Percentiles rank a stretch among this genome's conserved stretches.
Conservation (phyloP, 2,329 filamentous ascomycete genomes). For the Sphaerulina vaccinii region DNA sequence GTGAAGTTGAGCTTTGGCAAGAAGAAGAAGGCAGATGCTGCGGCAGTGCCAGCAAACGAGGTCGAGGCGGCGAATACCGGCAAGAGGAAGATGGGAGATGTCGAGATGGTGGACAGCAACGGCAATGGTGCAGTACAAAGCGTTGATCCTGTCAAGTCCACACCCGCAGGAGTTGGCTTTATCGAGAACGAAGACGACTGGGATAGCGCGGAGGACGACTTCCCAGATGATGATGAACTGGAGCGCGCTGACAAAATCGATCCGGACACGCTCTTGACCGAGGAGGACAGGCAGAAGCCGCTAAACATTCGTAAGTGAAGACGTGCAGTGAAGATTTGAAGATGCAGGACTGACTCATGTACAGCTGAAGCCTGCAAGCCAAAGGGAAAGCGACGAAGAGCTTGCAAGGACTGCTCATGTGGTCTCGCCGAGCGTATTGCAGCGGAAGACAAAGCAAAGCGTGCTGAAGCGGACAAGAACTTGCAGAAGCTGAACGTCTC, state of each 20-base stretch:
- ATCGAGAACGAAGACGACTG: constrained; percentile 64
- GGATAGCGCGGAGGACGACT: constrained; percentile 49
- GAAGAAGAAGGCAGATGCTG: constrained; percentile 54
- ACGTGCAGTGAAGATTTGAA: background rate
- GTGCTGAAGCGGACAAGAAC: constrained; percentile 61
- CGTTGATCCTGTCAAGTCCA: constrained; percentile 33
- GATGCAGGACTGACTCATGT: background rate
- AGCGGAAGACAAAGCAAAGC: constrained; percentile 74
- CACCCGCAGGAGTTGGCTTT: constrained; percentile 63
- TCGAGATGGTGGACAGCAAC: constrained; percentile 33
- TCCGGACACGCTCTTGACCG: constrained; percentile 81
- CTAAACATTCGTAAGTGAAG: constrained; percentile 67
- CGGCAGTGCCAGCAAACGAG: constrained; percentile 39
- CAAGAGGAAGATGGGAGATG: constrained; percentile 37
- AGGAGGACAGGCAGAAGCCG: constrained; percentile 76
- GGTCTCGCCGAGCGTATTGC: constrained; percentile 82
- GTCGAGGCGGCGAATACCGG: constrained; percentile 34
- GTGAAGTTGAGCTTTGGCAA: constrained; percentile 58
- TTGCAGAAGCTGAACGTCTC: constrained; percentile 52
- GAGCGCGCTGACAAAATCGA: constrained; percentile 80
- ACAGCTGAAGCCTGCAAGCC: constrained; percentile 82
- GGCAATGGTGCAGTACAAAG: constrained; percentile 42
- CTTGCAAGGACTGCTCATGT: constrained; percentile 98
- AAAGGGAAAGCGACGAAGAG: constrained; percentile 77
- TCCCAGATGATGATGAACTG: constrained; percentile 44